A percentile compares a stretch with the other conserved stretches of the same genome.
These are phyloP conservation scores for Grosmannia huntii DNA, from an alignment of 2,329 filamentous ascomycete genomes.

Conservation along the genomic window DNA sequence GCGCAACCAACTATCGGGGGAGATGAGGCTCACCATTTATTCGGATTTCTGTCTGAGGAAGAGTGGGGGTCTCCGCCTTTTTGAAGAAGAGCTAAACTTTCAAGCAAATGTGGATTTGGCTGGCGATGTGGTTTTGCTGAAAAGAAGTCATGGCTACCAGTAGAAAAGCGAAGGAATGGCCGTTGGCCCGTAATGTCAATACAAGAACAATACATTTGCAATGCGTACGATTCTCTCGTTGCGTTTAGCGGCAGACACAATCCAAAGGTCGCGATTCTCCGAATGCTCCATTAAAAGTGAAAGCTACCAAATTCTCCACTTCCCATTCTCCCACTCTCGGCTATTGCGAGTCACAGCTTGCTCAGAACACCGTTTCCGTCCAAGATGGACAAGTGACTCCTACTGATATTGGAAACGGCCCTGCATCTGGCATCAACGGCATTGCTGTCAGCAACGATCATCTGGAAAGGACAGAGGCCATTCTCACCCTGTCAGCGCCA, in stretches of 20 bases:
- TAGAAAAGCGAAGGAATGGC: no score
- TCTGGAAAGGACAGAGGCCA: not conserved
- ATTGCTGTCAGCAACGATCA: not conserved
- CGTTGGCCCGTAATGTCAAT: not conserved
- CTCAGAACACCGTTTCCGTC: not conserved
- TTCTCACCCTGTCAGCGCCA: conserved; percentile 48
- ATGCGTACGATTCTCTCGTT: not conserved
- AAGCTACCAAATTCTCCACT: not conserved
- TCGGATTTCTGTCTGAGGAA: not conserved
- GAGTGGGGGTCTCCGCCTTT: not conserved
- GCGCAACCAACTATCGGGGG: no score
- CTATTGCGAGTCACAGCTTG: not conserved
- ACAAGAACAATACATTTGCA: no score
- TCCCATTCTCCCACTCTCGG: not conserved
- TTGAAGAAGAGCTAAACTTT: not conserved
- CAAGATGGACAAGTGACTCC: not conserved
- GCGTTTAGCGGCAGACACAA: not conserved
- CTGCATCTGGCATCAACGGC: not conserved
- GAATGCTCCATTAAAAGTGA: not conserved
- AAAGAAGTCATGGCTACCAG: no score
- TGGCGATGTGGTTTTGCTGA: not conserved
- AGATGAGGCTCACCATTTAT: not conserved
- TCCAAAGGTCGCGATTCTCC: not conserved
- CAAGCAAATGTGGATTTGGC: not conserved
- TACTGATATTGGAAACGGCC: not conserved